A percentile compares a stretch with the other conserved stretches of the same genome.
Conservation (phyloP, 352 stramenopile species). For the Phytophthora pini region DNA sequence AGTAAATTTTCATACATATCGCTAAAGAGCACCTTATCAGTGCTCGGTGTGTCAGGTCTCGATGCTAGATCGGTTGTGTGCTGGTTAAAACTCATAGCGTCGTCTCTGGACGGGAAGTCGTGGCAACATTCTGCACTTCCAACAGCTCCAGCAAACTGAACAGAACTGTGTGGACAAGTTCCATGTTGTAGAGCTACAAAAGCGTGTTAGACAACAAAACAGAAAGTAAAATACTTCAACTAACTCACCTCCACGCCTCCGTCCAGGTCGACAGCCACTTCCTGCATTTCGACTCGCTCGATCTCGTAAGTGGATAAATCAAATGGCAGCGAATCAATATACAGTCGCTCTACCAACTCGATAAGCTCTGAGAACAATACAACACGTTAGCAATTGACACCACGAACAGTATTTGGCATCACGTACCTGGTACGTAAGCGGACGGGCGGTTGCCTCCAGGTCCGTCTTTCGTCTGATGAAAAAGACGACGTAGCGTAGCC, state of each 20-base stretch:
- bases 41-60: conserved; percentile 15
- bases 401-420: not conserved
- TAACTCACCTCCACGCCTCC: conserved; percentile 55
- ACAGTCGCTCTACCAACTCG: conserved; percentile 57
- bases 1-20: conserved; percentile 23
- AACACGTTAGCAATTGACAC: conserved; percentile 17
- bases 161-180: conserved; percentile 53
- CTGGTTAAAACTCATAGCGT: conserved; percentile 46
- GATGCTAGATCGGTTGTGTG: conserved; percentile 14
- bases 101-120: conserved; percentile 41
- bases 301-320: conserved; percentile 62
- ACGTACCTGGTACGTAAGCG: conserved; percentile 39
- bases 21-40: conserved; percentile 16
- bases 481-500: conserved; percentile 51
- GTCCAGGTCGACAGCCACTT: conserved; percentile 45
- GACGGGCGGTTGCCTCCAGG: conserved; percentile 14
- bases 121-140: conserved; percentile 44
- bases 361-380: conserved; percentile 47
- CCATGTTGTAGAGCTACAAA: conserved; percentile 54
- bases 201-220: conserved; percentile 4
- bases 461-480: conserved; percentile 38
- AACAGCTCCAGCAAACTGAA: conserved; percentile 58
- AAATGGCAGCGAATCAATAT: conserved; percentile 62
- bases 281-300: conserved; percentile 52
- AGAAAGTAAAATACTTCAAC: not conserved